These are phyloP conservation scores for Grifola frondosa DNA, from an alignment of 1,284 basidiomycete genomes.

Conservation along the genomic window DNA sequence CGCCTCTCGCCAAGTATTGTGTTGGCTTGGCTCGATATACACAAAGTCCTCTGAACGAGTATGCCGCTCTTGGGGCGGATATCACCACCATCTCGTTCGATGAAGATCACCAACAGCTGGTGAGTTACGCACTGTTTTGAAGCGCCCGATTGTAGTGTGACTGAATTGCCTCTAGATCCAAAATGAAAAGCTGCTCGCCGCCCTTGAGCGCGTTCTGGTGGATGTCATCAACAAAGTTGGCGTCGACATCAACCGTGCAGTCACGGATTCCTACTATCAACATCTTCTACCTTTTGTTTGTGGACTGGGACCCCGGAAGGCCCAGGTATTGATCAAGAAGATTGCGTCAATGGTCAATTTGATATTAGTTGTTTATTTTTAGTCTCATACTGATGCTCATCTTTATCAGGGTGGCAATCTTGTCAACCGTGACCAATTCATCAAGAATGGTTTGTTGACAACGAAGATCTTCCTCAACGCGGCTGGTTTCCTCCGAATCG, in stretches of 20 bases:
- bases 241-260: constrained; percentile 93
- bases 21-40: constrained; percentile 91
- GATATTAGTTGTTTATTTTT: neutral
- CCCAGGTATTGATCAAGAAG: constrained; percentile 82
- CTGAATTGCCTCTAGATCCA: constrained; percentile 58
- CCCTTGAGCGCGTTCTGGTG: constrained; percentile 87
- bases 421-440: constrained; percentile 82
- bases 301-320: constrained; percentile 94
- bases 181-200: constrained; percentile 77
- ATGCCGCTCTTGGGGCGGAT: constrained; percentile 82
- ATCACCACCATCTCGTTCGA: constrained; percentile 80
- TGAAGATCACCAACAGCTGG: constrained; percentile 86
- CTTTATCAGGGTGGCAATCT: constrained; percentile 74
- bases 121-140: constrained; percentile 38
- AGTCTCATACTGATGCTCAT: constrained; percentile 15
- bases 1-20: constrained; percentile 88
- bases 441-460: constrained; percentile 76
- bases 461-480: constrained; percentile 91
- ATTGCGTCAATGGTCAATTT: constrained; percentile 68
- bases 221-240: constrained; percentile 91
- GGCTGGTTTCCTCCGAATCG: constrained; percentile 87
- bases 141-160: constrained; percentile 1
- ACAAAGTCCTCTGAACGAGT: constrained; percentile 94
- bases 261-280: constrained; percentile 85
- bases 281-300: constrained; percentile 88